Conservation (phyloP, 257 asterid genomes). For the Thymus quinquecostatus region DNA sequence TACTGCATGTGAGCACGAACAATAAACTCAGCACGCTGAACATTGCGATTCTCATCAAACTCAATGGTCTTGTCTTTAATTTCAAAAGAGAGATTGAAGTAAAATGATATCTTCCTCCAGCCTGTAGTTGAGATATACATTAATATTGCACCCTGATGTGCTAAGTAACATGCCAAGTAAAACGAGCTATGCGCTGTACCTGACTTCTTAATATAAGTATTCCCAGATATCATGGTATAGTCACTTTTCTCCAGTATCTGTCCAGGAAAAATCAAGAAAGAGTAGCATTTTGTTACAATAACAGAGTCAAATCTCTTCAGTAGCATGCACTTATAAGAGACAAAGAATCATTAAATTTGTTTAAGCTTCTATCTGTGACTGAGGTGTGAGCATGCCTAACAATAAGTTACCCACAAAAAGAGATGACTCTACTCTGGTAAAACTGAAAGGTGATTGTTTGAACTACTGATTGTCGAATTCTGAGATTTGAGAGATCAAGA, state of each 20-base stretch:
- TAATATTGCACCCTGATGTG: constrained; percentile 14
- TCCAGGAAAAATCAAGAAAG: constrained; percentile 33
- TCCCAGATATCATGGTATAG: constrained; percentile 77
- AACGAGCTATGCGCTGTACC: constrained; percentile 46
- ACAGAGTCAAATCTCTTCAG: constrained; percentile 27
- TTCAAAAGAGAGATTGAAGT: constrained; percentile 91
- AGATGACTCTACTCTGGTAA: neutral
- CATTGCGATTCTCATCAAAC: constrained; percentile 85
- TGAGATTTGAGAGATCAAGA: constrained; percentile 9
- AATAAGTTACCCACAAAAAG: neutral
- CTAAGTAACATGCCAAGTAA: constrained; percentile 16
- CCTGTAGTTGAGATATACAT: constrained; percentile 48
- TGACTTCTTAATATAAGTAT: constrained; percentile 73
- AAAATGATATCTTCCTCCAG: constrained; percentile 98
- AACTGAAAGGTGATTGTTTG: neutral
- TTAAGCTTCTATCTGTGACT: constrained; percentile 13
- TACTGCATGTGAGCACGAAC: constrained; percentile 97
- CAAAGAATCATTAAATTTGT: neutral
- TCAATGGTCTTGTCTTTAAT: constrained; percentile 94
- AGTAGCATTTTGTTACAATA: constrained; percentile 9
- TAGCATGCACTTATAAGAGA: constrained; percentile 7
- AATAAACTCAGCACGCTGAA: constrained; percentile 87
- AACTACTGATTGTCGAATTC: constrained; percentile 1
- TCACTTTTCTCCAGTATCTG: constrained; percentile 95
- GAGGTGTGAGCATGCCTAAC: neutral